Percentiles rank a stretch among this genome's conserved stretches.
phyloP scores from a whole-genome alignment of 1,284 basidiomycete genomes.

The Boletus hoseneyae region DNA sequence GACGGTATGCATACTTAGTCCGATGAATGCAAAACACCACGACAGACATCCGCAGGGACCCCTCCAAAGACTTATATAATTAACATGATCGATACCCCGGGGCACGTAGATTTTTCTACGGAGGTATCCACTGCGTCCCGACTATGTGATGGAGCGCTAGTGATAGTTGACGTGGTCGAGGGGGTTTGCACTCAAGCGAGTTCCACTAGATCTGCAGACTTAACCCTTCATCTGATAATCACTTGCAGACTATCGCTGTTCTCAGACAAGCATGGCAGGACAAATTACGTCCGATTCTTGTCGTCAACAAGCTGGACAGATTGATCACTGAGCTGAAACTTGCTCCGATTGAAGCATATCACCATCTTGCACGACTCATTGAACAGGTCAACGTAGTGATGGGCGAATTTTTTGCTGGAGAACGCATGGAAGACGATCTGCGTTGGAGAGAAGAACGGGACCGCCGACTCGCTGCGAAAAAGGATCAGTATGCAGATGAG shows the following conservation, averaged over 20 bases:
- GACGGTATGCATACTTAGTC: constrained; percentile 38
- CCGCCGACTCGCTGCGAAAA: constrained; percentile 71
- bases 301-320: constrained; percentile 98
- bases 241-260: constrained; percentile 84
- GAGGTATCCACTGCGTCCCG: constrained; percentile 95
- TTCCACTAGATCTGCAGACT: constrained; percentile 6
- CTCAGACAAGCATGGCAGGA: constrained; percentile 95
- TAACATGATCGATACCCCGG: constrained; percentile 98
- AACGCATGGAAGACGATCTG: constrained; percentile 96
- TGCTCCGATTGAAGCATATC: constrained; percentile 89
- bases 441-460: constrained; percentile 93
- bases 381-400: constrained; percentile 99
- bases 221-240: background rate
- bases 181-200: constrained; percentile 95
- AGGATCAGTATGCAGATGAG: constrained; percentile 65
- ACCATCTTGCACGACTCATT: constrained; percentile 89
- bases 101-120: constrained; percentile 97
- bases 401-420: constrained; percentile 93
- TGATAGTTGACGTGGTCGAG: constrained; percentile 97
- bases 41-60: constrained; percentile 45
- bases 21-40: constrained; percentile 17
- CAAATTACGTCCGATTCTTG: constrained; percentile 84
- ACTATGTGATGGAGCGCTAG: constrained; percentile 92
- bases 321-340: constrained; percentile 93
- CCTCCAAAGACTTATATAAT: constrained; percentile 67